Percentiles rank a stretch among this genome's conserved stretches.
phyloP scores from a whole-genome alignment of 164 flowering plant species.

The Vitis labrusca region DNA sequence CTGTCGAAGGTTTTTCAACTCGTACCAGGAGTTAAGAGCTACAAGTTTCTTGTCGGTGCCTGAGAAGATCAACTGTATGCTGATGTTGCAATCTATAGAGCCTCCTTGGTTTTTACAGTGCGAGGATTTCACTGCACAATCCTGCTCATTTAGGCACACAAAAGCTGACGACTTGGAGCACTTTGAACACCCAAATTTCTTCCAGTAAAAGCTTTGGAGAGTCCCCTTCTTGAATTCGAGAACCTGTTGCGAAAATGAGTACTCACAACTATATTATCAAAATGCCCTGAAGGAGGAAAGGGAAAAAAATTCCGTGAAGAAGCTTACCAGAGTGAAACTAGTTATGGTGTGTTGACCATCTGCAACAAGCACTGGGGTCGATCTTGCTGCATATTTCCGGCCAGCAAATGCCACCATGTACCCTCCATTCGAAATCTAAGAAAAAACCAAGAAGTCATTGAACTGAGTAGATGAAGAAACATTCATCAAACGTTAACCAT shows the following conservation, averaged over 20 bases:
- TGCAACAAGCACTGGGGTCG: constrained; percentile 52
- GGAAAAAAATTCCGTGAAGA: not conserved
- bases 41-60: constrained; percentile 66
- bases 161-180: constrained; percentile 33
- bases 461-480: not conserved
- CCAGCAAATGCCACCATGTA: constrained; percentile 86
- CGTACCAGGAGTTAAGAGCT: constrained; percentile 81
- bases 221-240: constrained; percentile 72
- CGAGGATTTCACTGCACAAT: constrained; percentile 48
- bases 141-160: constrained; percentile 49
- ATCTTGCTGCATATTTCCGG: constrained; percentile 74
- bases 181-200: constrained; percentile 54
- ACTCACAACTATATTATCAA: not conserved
- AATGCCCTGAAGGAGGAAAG: not conserved
- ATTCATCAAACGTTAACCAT: not conserved
- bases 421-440: constrained; percentile 42
- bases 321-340: constrained; percentile 64
- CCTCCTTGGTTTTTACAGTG: constrained; percentile 54
- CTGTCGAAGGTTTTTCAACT: constrained; percentile 59
- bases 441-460: not conserved
- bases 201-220: constrained; percentile 65
- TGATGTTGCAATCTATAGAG: constrained; percentile 39
- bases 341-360: constrained; percentile 47
- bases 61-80: constrained; percentile 70
- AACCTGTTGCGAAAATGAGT: constrained; percentile 33